Evolutionary conservation across 768 basidiomycete species (phyloP), one percentile per base, ranked within the genome.

Genomic region (Pleurotus salmoneostramineus): DNA sequence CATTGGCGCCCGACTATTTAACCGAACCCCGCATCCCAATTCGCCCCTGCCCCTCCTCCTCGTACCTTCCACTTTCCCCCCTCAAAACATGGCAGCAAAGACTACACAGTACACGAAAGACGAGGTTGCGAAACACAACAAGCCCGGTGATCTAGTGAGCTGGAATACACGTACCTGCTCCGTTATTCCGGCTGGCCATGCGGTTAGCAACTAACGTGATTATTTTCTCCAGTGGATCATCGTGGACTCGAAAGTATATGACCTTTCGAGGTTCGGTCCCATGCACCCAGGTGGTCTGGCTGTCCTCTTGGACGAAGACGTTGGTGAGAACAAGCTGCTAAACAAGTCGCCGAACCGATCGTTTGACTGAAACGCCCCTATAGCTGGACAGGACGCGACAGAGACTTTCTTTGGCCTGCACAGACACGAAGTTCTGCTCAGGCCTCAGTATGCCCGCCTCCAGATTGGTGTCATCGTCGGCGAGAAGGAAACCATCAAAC

Each of bases 341-440:
- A n/a, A 40, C 8, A n/a, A 3, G 37, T 40, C 37, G 37, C 37
- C n/a, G 37, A 40, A 10, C 37, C 21, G 21, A 27, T 1, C 21
- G 52, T 17, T 31, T 37, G 31, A 21, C 21, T 27, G 21, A 27
- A 27, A 27, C 21, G 21, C 56, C 36, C 58, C 31, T 57, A 14
- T 62, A 83, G 88, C 85, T 37, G 88, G 89, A 8, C 78, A 87
- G 66, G 89, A 91, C 62, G 83, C 83, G 3, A 91, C 89, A 0
- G 84, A 87, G 31, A 76, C 77, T 4, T 91, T 92, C 72, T 92
- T 85, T 64, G 80, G 83, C 34, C 79, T 91, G 42, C 91, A 93
- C 68, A 79, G 87, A 33, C 78, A 83, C 46, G 89, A 92, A 62
- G 81, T 93, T 10, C 75, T 93, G 45, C 70, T 76, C 60, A 80